Evolutionary conservation across 257 asterid genomes (phyloP), one percentile per base, ranked within the genome.

Genomic region (Salvia splendens): DNA sequence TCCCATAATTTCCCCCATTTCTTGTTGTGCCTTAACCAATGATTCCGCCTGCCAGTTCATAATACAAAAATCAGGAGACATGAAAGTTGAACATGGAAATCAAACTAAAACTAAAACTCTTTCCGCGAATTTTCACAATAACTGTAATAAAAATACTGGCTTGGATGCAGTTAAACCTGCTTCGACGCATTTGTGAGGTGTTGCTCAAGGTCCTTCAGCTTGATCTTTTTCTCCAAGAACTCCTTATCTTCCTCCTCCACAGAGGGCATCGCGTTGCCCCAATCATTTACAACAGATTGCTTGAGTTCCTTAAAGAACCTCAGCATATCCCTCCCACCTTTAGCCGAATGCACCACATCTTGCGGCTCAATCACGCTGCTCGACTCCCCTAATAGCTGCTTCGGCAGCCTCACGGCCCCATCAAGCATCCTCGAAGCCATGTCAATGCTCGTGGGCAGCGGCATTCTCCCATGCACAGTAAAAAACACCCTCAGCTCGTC

Each of bases 301-400:
- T 91, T 94, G 84, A 89, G 78, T 82, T 94, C 96, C 87, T 86
- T 94, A 41, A 94, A 89, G 82, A 87, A 68, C 83, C 98, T 89
- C 69, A 94, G 77, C 84, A 94, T 80, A 81, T 94, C 96, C 77
- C 93, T 89, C 73, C 98, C 97, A 17, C 91, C 88, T 74, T 84
- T 94, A 9, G 97, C 96, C 12, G 95, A 82, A 77, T 88, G 96
- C 86, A 83, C 90, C 69, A 84, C 98, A 77, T 89, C 98, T 73
- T 87, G 96, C 1, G 95, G 91, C 45, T 84, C 95, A 70, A 85
- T 77, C 67, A 83, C 84, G 69, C 89, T 85, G 42, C 80, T 80
- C 0, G 95, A 76, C 73, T 87, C 93, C 76, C 95, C 95, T 63
- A 91, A 49, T 73, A 94, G 86, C 89, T 91, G 99, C 79, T 76